phyloP scores from a whole-genome alignment of 2,329 filamentous ascomycete species.

The Colletotrichum salicis region DNA sequence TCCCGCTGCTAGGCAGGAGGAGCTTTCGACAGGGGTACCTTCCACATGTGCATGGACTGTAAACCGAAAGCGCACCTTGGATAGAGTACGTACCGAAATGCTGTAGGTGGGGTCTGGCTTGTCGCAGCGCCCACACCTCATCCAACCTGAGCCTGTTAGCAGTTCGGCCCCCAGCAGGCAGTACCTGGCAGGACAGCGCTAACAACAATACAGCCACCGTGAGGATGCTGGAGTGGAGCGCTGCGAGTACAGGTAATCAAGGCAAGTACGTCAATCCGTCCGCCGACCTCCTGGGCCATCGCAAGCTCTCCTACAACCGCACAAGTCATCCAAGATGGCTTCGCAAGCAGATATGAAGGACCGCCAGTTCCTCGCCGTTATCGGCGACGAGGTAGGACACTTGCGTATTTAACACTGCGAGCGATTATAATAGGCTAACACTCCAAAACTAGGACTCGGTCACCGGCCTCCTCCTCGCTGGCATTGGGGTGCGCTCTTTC shows the following conservation, averaged over 20 bases:
- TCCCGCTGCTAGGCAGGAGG: slow-evolving; percentile 23
- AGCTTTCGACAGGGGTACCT: slow-evolving; percentile 24
- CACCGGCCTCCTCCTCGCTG: slow-evolving; percentile 92
- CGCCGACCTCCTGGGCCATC: slow-evolving; percentile 21
- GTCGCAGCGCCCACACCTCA: not conserved
- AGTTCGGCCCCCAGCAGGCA: slow-evolving; percentile 2
- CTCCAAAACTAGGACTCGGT: slow-evolving; percentile 80
- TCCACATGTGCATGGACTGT: not conserved
- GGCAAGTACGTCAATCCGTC: slow-evolving; percentile 32
- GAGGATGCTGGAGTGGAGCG: slow-evolving; percentile 19
- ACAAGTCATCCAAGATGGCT: slow-evolving; percentile 51
- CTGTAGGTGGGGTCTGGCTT: slow-evolving; percentile 1
- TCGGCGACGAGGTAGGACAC: slow-evolving; percentile 87
- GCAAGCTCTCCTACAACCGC: slow-evolving; percentile 30
- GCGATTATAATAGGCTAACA: slow-evolving; percentile 36
- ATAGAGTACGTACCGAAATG: not conserved
- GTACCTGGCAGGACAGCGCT: slow-evolving; percentile 22
- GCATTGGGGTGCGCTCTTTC: slow-evolving; percentile 78
- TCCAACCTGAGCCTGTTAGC: slow-evolving; percentile 3
- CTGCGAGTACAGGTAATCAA: slow-evolving; percentile 20
- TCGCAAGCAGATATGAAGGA: slow-evolving; percentile 76
- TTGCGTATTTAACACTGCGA: slow-evolving; percentile 42
- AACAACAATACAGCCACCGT: slow-evolving; percentile 18
- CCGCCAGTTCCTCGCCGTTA: slow-evolving; percentile 95
- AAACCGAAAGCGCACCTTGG: not conserved